These are phyloP conservation scores for Backusella circina DNA, from an alignment of 192 early-diverging fungal genomes.

Conservation along the genomic window DNA sequence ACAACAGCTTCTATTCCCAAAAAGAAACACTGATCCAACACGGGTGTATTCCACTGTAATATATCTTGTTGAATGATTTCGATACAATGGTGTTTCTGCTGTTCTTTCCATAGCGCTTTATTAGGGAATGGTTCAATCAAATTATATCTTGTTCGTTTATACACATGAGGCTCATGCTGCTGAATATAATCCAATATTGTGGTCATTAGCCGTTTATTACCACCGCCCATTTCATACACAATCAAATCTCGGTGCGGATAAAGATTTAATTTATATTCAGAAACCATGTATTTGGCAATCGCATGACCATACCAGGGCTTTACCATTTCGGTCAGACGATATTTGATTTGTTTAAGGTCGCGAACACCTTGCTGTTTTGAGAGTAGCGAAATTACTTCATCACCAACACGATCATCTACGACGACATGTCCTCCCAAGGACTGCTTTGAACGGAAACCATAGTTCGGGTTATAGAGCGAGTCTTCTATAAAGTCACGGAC, in stretches of 20 bases:
- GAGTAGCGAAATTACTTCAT: neutral
- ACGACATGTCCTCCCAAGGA: conserved; percentile 33
- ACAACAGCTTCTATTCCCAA: conserved; percentile 95
- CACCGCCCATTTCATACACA: conserved; percentile 94
- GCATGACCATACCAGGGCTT: conserved; percentile 91
- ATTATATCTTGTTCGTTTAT: conserved; percentile 75
- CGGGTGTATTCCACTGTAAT: conserved; percentile 79
- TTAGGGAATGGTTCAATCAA: conserved; percentile 77
- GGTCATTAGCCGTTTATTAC: conserved; percentile 91
- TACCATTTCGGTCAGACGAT: conserved; percentile 94
- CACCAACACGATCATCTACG: neutral
- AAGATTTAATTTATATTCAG: conserved; percentile 65
- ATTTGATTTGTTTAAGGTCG: conserved; percentile 74
- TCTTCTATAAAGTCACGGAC: conserved; percentile 91
- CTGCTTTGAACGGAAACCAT: conserved; percentile 96
- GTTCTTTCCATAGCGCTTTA: conserved; percentile 33
- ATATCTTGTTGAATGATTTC: conserved; percentile 87
- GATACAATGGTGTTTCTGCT: conserved; percentile 54
- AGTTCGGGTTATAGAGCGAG: conserved; percentile 90
- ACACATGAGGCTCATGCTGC: conserved; percentile 74
- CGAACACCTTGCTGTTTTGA: neutral
- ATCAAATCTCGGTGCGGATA: conserved; percentile 64
- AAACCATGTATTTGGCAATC: conserved; percentile 84
- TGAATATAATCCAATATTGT: conserved; percentile 90
- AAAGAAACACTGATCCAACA: conserved; percentile 79